Conservation (phyloP, 2,329 filamentous ascomycete species). For the Huntiella decipiens region DNA sequence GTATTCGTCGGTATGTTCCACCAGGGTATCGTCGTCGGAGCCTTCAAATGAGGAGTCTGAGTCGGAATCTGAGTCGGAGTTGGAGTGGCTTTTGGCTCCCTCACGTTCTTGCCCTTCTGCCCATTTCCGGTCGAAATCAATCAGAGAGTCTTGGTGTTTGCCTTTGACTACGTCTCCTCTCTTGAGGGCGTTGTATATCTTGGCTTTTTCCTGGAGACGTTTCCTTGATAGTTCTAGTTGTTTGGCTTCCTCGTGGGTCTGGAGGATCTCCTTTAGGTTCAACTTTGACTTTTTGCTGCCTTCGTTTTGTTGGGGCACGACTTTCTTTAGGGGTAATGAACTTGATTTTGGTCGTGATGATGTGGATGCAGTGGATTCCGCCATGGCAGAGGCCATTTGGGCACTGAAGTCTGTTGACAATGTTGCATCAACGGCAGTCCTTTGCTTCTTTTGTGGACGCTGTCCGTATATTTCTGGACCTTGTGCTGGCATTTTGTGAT, state of each 20-base stretch:
- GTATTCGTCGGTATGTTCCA: conserved; percentile 86
- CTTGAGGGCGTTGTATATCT: conserved; percentile 77
- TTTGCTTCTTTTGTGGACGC: conserved; percentile 47
- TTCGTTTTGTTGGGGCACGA: conserved; percentile 20
- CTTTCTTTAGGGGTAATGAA: no score
- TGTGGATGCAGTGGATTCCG: conserved; percentile 24
- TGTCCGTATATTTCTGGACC: conserved; percentile 62
- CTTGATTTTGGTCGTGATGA: background rate
- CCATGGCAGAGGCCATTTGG: conserved; percentile 66
- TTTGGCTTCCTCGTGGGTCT: conserved; percentile 35
- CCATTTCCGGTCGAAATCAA: conserved; percentile 97
- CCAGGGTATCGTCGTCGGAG: conserved; percentile 35
- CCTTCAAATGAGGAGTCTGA: conserved; percentile 10
- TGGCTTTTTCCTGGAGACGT: conserved; percentile 78
- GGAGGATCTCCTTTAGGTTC: conserved; percentile 23
- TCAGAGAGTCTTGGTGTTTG: conserved; percentile 45
- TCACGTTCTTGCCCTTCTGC: conserved; percentile 43
- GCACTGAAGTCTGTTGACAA: conserved; percentile 72
- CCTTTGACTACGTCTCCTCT: conserved; percentile 64
- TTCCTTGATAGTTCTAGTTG: conserved; percentile 53
- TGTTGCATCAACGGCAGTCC: conserved; percentile 47
- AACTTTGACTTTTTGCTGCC: conserved; percentile 24
- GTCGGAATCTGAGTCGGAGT: conserved; percentile 22
- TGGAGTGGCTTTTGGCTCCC: conserved; percentile 20
- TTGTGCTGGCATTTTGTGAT: conserved; percentile 32